Percentiles rank a stretch among this genome's conserved stretches.
Conservation (phyloP, 1,139 yeast genomes). For the Diutina rugosa region DNA sequence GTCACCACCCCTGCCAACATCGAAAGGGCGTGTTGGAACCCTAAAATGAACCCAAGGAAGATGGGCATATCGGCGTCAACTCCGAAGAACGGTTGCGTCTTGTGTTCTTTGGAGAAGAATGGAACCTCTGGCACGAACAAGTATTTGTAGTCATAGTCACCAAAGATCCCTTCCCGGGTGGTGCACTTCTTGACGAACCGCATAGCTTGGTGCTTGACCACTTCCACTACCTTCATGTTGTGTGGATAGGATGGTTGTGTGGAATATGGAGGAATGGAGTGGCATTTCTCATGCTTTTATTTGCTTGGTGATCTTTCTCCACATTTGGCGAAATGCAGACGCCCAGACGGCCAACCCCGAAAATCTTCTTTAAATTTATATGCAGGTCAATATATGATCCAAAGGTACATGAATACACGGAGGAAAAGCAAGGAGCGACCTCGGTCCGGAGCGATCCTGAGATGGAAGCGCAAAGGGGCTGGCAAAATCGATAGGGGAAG, state of each 20-base stretch:
- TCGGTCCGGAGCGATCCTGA: background rate
- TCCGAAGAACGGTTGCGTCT: conserved; percentile 71
- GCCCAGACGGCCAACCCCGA: background rate
- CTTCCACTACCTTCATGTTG: background rate
- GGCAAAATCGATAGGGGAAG: background rate
- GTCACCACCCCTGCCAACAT: conserved; percentile 87
- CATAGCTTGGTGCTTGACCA: background rate
- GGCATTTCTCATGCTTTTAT: background rate
- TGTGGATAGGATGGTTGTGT: background rate
- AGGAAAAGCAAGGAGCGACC: background rate
- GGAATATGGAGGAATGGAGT: background rate
- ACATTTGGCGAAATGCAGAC: background rate
- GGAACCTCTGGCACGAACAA: conserved; percentile 72
- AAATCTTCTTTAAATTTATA: background rate
- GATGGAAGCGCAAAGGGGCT: background rate
- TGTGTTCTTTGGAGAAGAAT: conserved; percentile 36
- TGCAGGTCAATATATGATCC: background rate
- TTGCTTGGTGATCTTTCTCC: background rate
- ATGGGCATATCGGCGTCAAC: conserved; percentile 70
- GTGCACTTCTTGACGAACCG: background rate
- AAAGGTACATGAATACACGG: background rate
- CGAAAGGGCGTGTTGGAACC: conserved; percentile 77
- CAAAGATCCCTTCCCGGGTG: conserved; percentile 54
- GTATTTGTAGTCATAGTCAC: conserved; percentile 72
- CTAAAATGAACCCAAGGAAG: conserved; percentile 59